phyloP scores from a whole-genome alignment of 805 yeast genomes.

The Kluyveromyces starmeri region DNA sequence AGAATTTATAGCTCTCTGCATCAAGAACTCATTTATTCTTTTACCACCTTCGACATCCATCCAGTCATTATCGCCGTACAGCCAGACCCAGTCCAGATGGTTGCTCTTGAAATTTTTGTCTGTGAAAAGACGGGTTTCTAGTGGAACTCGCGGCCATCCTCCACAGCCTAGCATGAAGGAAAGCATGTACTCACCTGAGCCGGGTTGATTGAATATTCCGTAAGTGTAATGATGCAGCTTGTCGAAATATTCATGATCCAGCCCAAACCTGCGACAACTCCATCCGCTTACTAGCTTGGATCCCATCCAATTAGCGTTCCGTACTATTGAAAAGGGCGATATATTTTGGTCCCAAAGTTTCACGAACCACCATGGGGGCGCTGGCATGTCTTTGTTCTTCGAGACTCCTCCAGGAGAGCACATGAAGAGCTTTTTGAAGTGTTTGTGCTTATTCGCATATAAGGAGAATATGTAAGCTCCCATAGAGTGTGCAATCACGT shows the following conservation, averaged over 20 bases:
- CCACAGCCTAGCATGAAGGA: slow-evolving; percentile 84
- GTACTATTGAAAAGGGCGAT: slow-evolving; percentile 75
- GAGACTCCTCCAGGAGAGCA: slow-evolving; percentile 84
- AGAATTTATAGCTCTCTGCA: slow-evolving; percentile 18
- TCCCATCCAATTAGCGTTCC: slow-evolving; percentile 75
- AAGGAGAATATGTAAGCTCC: slow-evolving; percentile 78
- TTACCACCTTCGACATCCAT: slow-evolving; percentile 41
- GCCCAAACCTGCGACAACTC: slow-evolving; percentile 74
- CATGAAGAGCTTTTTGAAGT: slow-evolving; percentile 60
- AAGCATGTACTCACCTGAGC: slow-evolving; percentile 90
- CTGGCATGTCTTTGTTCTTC: slow-evolving; percentile 29
- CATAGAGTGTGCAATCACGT: slow-evolving; percentile 79
- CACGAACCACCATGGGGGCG: slow-evolving; percentile 69
- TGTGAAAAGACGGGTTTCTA: slow-evolving; percentile 30
- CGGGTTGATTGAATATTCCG: slow-evolving; percentile 73
- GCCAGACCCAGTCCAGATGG: slow-evolving; percentile 63
- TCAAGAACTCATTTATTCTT: slow-evolving; percentile 24
- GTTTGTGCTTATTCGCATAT: slow-evolving; percentile 48
- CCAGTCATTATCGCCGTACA: slow-evolving; percentile 78
- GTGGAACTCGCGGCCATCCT: slow-evolving; percentile 76
- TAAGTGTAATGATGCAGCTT: slow-evolving; percentile 73
- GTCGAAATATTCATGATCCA: slow-evolving; percentile 16
- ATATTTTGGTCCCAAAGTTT: slow-evolving; percentile 79
- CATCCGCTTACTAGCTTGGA: slow-evolving; percentile 82
- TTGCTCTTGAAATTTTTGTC: slow-evolving; percentile 36